Conservation (phyloP, 202 grass and related monocot species). For the Setaria italica region DNA sequence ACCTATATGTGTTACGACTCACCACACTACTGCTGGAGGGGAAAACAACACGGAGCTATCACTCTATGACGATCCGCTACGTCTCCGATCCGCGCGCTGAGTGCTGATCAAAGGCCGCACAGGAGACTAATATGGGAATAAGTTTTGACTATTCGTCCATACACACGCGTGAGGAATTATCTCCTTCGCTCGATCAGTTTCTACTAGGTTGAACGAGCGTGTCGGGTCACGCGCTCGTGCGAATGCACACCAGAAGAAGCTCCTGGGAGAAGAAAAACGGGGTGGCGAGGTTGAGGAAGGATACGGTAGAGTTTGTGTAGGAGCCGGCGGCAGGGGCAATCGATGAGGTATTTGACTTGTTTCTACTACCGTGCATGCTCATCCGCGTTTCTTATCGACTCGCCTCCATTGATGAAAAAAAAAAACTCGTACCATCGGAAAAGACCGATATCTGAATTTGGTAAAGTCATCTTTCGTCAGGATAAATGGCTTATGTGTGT, state of each 20-base stretch:
- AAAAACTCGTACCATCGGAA: background rate
- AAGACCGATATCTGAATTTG: background rate
- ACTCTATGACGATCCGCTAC: background rate
- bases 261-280: too few species aligned
- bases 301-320: too few species aligned
- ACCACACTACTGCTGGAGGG: background rate
- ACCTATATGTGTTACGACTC: background rate
- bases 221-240: too few species aligned
- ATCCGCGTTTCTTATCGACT: too few species aligned
- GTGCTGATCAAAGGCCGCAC: background rate
- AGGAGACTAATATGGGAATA: background rate
- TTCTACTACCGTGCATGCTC: too few species aligned
- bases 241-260: too few species aligned
- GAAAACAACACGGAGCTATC: constrained; percentile 13
- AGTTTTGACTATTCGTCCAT: background rate
- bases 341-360: too few species aligned
- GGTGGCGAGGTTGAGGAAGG: too few species aligned
- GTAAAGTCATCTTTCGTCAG: background rate
- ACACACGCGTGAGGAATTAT: background rate
- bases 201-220: too few species aligned
- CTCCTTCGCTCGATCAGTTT: background rate
- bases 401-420: background rate
- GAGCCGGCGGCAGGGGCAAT: too few species aligned
- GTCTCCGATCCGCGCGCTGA: background rate
- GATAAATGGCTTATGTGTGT: background rate